Evolutionary conservation across 1,139 yeast species (phyloP).

Genomic region (Suhomyces wounanorum): DNA sequence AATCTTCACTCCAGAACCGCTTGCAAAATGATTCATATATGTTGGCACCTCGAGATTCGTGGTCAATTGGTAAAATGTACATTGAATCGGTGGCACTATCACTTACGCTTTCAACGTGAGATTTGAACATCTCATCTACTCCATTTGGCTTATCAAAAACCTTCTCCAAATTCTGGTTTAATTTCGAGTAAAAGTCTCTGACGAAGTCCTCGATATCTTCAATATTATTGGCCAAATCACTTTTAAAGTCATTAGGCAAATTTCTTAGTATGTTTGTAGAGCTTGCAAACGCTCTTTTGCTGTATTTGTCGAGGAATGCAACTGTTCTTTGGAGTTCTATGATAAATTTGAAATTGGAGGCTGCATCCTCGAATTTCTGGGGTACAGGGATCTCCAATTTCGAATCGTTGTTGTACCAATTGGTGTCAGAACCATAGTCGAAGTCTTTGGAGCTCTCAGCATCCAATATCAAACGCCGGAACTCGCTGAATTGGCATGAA

Average conservation of each 20-base stretch:
- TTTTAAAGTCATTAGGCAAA: conserved; percentile 28
- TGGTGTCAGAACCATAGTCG: conserved; percentile 19
- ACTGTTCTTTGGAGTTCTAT: conserved; percentile 27
- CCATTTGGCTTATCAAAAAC: conserved; percentile 15
- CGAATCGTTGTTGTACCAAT: conserved; percentile 17
- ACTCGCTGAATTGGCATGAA: conserved; percentile 27
- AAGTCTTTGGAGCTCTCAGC: conserved; percentile 8
- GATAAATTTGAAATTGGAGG: conserved; percentile 20
- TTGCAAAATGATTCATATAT: conserved; percentile 37
- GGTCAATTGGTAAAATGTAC: conserved; percentile 36
- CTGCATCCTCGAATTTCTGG: conserved; percentile 9
- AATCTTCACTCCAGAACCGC: conserved; percentile 41
- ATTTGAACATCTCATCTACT: conserved; percentile 22
- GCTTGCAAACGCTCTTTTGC: conserved; percentile 27
- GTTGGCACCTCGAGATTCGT: conserved; percentile 30
- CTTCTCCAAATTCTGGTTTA: conserved; percentile 18
- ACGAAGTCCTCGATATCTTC: conserved; percentile 38
- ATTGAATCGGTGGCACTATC: conserved; percentile 32
- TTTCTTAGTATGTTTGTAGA: conserved; percentile 22
- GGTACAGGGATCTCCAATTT: conserved; percentile 11
- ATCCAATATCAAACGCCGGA: conserved; percentile 17
- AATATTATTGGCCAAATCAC: conserved; percentile 22
- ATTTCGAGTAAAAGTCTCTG: conserved; percentile 25
- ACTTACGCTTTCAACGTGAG: conserved; percentile 28
- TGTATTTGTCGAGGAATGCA: conserved; percentile 21